Conservation (phyloP, 768 basidiomycete species). For the Tricholomella constricta region DNA sequence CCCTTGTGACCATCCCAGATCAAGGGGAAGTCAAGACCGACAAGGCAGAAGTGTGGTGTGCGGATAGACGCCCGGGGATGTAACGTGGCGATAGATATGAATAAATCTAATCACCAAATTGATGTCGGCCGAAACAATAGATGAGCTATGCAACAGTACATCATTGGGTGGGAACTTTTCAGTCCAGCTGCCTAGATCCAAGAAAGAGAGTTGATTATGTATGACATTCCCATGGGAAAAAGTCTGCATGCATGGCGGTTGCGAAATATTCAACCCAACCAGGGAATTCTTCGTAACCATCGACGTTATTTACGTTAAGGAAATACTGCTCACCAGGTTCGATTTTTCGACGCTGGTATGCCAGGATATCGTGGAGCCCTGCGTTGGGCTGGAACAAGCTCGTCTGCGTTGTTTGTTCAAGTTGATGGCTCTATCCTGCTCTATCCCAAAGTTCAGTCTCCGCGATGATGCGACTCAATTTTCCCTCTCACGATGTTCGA, state of each 20-base stretch:
- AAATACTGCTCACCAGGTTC: no score
- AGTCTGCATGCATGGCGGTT: no score
- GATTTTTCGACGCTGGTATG: no score
- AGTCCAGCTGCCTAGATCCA: not conserved
- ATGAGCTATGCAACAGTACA: no score
- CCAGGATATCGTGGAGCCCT: no score
- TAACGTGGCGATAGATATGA: slow-evolving; percentile 12
- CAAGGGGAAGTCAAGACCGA: slow-evolving; percentile 7
- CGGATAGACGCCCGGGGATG: not conserved
- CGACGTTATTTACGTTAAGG: no score
- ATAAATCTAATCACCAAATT: not conserved
- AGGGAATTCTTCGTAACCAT: no score
- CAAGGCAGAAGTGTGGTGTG: not conserved
- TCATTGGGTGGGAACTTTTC: not conserved
- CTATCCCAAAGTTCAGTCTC: not conserved
- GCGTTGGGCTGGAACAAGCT: no score
- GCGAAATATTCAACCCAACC: no score
- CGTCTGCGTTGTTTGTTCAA: not conserved
- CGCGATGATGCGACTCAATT: not conserved
- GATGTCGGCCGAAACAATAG: slow-evolving; percentile 6
- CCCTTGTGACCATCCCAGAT: slow-evolving; percentile 23
- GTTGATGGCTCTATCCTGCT: no score
- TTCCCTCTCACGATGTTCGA: not conserved
- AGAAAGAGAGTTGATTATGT: no score
- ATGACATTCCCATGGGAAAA: not conserved